Percentiles rank a stretch among this genome's conserved stretches.
Conservation (phyloP, 2,329 filamentous ascomycete genomes). For the Endoconidiophora polonica region DNA sequence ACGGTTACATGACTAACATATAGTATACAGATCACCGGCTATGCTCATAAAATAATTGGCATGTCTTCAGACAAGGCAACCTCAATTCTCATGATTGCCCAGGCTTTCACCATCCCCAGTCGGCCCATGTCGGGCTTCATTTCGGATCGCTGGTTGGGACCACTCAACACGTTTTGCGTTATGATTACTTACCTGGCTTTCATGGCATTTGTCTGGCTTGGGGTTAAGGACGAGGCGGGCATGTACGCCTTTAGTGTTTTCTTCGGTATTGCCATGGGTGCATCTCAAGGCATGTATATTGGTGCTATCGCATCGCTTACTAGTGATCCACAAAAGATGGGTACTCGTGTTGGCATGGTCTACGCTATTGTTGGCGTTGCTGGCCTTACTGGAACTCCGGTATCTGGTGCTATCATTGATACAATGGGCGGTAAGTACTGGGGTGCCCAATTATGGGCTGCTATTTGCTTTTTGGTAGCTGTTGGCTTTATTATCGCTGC, state of each 20-base stretch:
- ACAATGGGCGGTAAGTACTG: slow-evolving; percentile 23
- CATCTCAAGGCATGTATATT: slow-evolving; percentile 26
- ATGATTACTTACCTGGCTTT: slow-evolving; percentile 28
- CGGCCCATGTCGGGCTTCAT: slow-evolving; percentile 35
- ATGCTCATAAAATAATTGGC: slow-evolving; percentile 25
- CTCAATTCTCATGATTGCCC: slow-evolving; percentile 38
- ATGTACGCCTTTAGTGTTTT: slow-evolving; percentile 29
- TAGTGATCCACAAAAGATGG: slow-evolving; percentile 27
- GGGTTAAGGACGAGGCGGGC: slow-evolving; percentile 24
- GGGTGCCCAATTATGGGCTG: slow-evolving; percentile 32
- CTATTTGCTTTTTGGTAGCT: slow-evolving; percentile 23
- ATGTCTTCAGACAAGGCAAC: slow-evolving; percentile 34
- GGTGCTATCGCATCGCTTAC: slow-evolving; percentile 27
- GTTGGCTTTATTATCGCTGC: slow-evolving; percentile 19
- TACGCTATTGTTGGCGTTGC: slow-evolving; percentile 26
- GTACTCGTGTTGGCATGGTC: slow-evolving; percentile 30
- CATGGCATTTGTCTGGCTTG: slow-evolving; percentile 39
- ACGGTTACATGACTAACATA: slow-evolving; percentile 2
- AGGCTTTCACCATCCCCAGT: slow-evolving; percentile 37
- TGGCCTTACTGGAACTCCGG: slow-evolving; percentile 28
- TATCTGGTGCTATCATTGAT: slow-evolving; percentile 29
- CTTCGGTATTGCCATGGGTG: slow-evolving; percentile 28
- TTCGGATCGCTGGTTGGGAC: slow-evolving; percentile 34
- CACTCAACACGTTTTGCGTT: slow-evolving; percentile 37
- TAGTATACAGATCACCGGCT: slow-evolving; percentile 26